A percentile compares a stretch with the other conserved stretches of the same genome.
These are phyloP conservation scores for Ricinus communis DNA, from an alignment of 345 rosid species.

Conservation along the genomic window DNA sequence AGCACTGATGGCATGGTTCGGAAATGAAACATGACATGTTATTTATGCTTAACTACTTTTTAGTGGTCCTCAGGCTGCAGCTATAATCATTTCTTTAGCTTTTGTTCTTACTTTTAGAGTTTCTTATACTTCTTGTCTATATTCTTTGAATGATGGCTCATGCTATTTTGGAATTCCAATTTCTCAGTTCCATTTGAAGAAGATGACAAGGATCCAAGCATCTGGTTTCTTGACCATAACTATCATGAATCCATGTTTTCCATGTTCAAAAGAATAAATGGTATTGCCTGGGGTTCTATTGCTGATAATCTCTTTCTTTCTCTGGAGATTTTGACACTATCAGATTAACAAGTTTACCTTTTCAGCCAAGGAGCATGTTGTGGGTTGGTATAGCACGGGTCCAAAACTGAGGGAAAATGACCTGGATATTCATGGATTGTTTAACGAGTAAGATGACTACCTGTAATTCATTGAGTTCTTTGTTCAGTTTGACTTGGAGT, in stretches of 20 bases:
- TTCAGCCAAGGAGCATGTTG: slow-evolving; percentile 94
- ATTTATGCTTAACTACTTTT: background rate
- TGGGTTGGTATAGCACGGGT: slow-evolving; percentile 97
- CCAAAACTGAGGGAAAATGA: slow-evolving; percentile 91
- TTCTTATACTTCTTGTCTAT: background rate
- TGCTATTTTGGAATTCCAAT: slow-evolving; percentile 1
- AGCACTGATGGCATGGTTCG: background rate
- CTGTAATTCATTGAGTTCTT: background rate
- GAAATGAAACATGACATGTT: background rate
- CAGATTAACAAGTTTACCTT: background rate
- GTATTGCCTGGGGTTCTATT: slow-evolving; percentile 27
- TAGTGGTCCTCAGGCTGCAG: background rate
- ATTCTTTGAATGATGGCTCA: background rate
- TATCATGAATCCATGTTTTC: slow-evolving; percentile 95
- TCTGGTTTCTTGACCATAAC: slow-evolving; percentile 97
- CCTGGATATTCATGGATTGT: slow-evolving; percentile 73
- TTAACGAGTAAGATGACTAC: slow-evolving; percentile 53
- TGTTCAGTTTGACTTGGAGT: background rate
- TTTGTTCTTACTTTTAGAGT: background rate
- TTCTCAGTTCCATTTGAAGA: slow-evolving; percentile 92
- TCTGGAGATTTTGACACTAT: background rate
- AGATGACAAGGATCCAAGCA: slow-evolving; percentile 85
- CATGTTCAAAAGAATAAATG: slow-evolving; percentile 97
- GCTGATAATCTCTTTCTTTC: background rate
- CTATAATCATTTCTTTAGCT: background rate